phyloP scores from a whole-genome alignment of 2,329 filamentous ascomycete genomes.

The Ophiostoma piceae region DNA sequence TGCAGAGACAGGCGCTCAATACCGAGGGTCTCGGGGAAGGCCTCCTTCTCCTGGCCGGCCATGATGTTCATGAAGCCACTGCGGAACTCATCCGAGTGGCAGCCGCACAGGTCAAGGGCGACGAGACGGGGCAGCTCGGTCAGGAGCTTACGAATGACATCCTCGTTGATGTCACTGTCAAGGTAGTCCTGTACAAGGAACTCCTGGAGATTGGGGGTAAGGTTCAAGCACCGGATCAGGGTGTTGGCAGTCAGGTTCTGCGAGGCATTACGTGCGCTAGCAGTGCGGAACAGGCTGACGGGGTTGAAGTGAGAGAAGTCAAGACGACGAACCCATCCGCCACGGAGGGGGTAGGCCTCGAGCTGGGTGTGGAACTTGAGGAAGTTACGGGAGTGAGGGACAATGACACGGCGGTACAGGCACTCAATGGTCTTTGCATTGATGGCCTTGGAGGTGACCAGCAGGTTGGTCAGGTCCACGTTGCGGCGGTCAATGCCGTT shows the following conservation, averaged over 20 bases:
- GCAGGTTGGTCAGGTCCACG: slow-evolving; percentile 68
- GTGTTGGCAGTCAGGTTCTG: slow-evolving; percentile 71
- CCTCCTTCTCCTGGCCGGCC: slow-evolving; percentile 23
- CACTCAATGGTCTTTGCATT: slow-evolving; percentile 68
- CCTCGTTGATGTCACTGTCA: slow-evolving; percentile 65
- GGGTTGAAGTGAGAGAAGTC: slow-evolving; percentile 87
- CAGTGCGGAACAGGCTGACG: slow-evolving; percentile 67
- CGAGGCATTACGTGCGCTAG: slow-evolving; percentile 67
- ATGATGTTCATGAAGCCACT: slow-evolving; percentile 56
- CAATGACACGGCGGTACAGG: slow-evolving; percentile 72
- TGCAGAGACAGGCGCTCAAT: slow-evolving; percentile 69
- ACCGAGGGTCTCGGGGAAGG: slow-evolving; percentile 47
- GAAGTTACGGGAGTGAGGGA: slow-evolving; percentile 78
- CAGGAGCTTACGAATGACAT: slow-evolving; percentile 66
- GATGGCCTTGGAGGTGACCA: slow-evolving; percentile 69
- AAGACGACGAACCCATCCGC: slow-evolving; percentile 69
- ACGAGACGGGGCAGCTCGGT: slow-evolving; percentile 58
- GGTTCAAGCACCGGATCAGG: slow-evolving; percentile 62
- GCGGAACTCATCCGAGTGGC: slow-evolving; percentile 63
- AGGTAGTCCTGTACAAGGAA: slow-evolving; percentile 77
- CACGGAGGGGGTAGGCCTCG: slow-evolving; percentile 59
- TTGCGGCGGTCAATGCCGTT: slow-evolving; percentile 73
- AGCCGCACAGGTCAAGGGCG: slow-evolving; percentile 72
- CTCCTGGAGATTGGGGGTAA: slow-evolving; percentile 69
- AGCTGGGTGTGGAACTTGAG: slow-evolving; percentile 72